phyloP scores from a whole-genome alignment of 495 filamentous ascomycete genomes.

The Penicillium argentinense region DNA sequence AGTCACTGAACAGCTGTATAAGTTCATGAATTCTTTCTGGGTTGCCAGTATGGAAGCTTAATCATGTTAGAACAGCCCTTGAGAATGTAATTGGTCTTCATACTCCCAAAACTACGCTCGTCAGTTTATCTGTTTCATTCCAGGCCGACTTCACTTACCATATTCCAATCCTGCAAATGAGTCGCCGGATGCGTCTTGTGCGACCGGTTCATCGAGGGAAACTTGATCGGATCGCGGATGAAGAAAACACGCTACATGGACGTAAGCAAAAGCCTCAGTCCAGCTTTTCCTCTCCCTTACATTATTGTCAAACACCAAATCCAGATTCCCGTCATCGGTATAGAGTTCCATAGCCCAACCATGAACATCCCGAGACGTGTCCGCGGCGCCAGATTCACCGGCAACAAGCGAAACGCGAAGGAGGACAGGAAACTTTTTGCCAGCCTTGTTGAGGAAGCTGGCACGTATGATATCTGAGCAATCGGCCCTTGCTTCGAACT shows the following conservation, averaged over 20 bases:
- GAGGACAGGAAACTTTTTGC: conserved; percentile 62
- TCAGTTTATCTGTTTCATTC: conserved; percentile 2
- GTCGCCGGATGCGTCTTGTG: conserved; percentile 52
- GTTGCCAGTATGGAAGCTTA: conserved; percentile 55
- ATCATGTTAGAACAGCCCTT: conserved; percentile 30
- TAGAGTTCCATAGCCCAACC: conserved; percentile 75
- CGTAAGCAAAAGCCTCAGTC: not conserved
- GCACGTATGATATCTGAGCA: conserved; percentile 43
- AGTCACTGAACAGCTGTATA: conserved; percentile 64
- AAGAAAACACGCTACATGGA: conserved; percentile 46
- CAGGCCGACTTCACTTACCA: conserved; percentile 24
- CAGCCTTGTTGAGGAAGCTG: conserved; percentile 47
- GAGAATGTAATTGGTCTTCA: conserved; percentile 51
- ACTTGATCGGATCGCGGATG: conserved; percentile 56
- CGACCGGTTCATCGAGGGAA: conserved; percentile 53
- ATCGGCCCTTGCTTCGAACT: conserved; percentile 61
- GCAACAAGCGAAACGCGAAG: conserved; percentile 66
- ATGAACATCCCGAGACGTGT: conserved; percentile 63
- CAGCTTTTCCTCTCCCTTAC: conserved; percentile 10
- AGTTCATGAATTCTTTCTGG: conserved; percentile 64
- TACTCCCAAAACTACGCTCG: conserved; percentile 51
- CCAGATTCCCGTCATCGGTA: conserved; percentile 76
- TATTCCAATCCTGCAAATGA: conserved; percentile 50
- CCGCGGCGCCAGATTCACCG: conserved; percentile 62
- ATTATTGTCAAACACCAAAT: conserved; percentile 44